Base-by-base conservation (phyloP, 345 rosid species). In the Triadica sebifera region DNA sequence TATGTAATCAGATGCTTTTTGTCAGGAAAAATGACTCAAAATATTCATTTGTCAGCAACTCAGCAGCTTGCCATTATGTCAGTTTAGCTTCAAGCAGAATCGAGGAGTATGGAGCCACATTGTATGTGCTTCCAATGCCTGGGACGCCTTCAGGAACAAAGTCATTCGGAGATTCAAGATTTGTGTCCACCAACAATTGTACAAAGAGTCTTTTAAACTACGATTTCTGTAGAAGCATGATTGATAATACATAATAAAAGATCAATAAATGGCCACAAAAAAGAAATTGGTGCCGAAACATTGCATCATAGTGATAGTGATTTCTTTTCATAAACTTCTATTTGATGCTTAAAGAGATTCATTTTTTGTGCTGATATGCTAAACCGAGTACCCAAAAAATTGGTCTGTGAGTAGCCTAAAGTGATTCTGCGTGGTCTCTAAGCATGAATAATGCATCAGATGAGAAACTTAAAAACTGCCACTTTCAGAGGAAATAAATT, bases 151-250 rank as follows among this genome's bases (percentile, higher is more conserved):
- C 80, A 0, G 75, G 60, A 29, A 90, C 87, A 59, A 92, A 80
- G 78, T 94, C 97, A 38, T 82, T 60, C 0, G 97, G 95, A 34
- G 95, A 85, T 46, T 68, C 72, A 5, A 89, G 91, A 81, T 89
- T 90, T 29, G 97, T 94, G 81, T 94, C 98, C 78, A 74, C 95
- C 97, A 92, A 87, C 82, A 78, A 73, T 69, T 1, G 19, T 13
- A 46, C 20, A 56, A 17, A 10, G 22, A 11, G 15, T 19, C 7
- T 29, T 74, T 64, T 8, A 20, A 16, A 7, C 24, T 1, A 59
- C 22, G 53, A 25, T 45, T 25, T 15, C 4, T 16, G 62, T 46
- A 2, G 25, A 71, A 25, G 56, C 59, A 52, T 10, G 46, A 53
- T 11, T 38, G n/a, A 39, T 16, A 19, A 53, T 37, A 19, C 12